Percentiles rank a stretch among this genome's conserved stretches.
These are phyloP conservation scores for Coccomyxa subellipsoidea DNA, from an alignment of 163 green algal genomes.

Conservation along the genomic window DNA sequence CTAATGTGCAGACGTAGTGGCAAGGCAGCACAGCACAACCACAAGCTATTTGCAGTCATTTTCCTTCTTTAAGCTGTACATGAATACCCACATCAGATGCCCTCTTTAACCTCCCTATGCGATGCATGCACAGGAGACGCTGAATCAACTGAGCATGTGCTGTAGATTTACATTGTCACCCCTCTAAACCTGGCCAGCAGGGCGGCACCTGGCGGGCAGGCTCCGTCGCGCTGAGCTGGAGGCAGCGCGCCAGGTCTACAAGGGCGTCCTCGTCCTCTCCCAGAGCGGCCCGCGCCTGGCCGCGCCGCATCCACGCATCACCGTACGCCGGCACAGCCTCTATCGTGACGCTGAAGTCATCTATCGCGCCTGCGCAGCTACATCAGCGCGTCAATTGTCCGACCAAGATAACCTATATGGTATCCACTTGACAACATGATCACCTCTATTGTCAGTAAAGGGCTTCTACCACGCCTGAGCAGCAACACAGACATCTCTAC, in stretches of 20 bases:
- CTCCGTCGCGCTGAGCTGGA: neutral
- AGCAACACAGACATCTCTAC: neutral
- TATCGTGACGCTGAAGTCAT: slow-evolving; percentile 75
- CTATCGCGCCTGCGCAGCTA: slow-evolving; percentile 46
- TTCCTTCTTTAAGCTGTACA: too few relatives aligned
- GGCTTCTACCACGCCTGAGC: too few relatives aligned
- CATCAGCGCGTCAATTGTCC: neutral
- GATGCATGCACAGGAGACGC: too few relatives aligned
- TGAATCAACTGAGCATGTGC: too few relatives aligned
- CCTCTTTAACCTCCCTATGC: too few relatives aligned
- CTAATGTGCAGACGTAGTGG: too few relatives aligned
- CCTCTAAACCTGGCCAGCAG: too few relatives aligned
- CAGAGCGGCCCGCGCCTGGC: slow-evolving; percentile 68
- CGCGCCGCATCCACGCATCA: slow-evolving; percentile 77
- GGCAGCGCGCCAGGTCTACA: slow-evolving; percentile 5
- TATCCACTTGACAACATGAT: neutral
- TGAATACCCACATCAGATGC: too few relatives aligned
- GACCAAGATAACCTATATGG: neutral
- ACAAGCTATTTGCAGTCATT: too few relatives aligned
- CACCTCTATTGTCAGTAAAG: too few relatives aligned
- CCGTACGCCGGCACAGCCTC: slow-evolving; percentile 53
- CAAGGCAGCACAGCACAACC: too few relatives aligned
- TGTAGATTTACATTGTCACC: too few relatives aligned
- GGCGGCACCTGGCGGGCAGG: neutral
- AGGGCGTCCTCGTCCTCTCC: slow-evolving; percentile 58